phyloP scores from a whole-genome alignment of 805 yeast species.

The Saturnispora dispora region DNA sequence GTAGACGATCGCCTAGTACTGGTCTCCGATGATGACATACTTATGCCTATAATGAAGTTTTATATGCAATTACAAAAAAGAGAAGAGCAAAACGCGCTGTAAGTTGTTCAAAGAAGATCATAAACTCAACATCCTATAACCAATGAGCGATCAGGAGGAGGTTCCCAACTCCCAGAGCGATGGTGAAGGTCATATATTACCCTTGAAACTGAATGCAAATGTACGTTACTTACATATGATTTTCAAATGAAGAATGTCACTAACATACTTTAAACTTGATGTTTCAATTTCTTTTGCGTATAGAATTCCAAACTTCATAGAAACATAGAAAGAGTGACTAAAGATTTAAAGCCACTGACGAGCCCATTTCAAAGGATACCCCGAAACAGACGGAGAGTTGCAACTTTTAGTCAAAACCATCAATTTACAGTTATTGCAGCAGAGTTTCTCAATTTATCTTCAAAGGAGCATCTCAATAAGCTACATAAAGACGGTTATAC shows the following conservation, averaged over 20 bases:
- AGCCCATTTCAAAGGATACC: slow-evolving; percentile 15
- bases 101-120: background rate
- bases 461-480: slow-evolving; percentile 20
- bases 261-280: background rate
- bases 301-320: background rate
- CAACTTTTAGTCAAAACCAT: slow-evolving; percentile 26
- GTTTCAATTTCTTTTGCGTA: background rate
- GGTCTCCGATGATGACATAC: slow-evolving; percentile 6
- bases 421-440: slow-evolving; percentile 29
- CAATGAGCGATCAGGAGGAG: slow-evolving; percentile 4
- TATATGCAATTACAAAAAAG: background rate
- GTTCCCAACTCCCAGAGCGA: slow-evolving; percentile 6
- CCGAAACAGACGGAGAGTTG: slow-evolving; percentile 14
- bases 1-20: slow-evolving; percentile 7
- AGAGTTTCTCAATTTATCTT: slow-evolving; percentile 23
- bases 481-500: slow-evolving; percentile 16
- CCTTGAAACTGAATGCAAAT: background rate
- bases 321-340: background rate
- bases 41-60: background rate
- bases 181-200: background rate
- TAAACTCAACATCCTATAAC: background rate
- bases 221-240: background rate
- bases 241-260: background rate
- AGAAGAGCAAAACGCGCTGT: background rate
- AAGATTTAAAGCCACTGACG: slow-evolving; percentile 16